phyloP scores from a whole-genome alignment of 495 filamentous ascomycete species.

The Podospora fimiseda region DNA sequence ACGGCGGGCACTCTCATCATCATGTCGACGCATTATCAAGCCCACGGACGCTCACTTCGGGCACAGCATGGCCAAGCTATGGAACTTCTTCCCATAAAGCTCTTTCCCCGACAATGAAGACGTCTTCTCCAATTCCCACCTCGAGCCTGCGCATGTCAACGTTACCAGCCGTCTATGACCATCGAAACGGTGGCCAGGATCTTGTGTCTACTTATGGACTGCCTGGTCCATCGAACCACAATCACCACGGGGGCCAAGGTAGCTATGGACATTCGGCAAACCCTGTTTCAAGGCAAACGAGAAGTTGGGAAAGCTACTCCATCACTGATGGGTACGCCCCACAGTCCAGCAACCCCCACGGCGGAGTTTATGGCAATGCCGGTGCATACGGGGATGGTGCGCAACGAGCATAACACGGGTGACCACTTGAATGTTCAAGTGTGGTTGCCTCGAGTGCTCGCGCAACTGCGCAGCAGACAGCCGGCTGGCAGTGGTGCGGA shows the following conservation, averaged over 20 bases:
- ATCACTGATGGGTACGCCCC: slow-evolving; percentile 31
- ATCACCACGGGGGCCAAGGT: slow-evolving; percentile 27
- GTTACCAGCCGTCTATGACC: slow-evolving; percentile 27
- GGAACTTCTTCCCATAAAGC: slow-evolving; percentile 16
- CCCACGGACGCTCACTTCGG: slow-evolving; percentile 32
- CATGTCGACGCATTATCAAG: slow-evolving; percentile 37
- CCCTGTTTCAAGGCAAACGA: slow-evolving; percentile 16
- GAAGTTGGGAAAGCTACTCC: slow-evolving; percentile 34
- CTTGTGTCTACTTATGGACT: slow-evolving; percentile 25
- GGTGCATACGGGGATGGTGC: slow-evolving; percentile 36
- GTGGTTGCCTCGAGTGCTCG: not conserved
- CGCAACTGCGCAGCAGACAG: not conserved
- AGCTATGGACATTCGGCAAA: slow-evolving; percentile 21
- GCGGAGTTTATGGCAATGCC: slow-evolving; percentile 33
- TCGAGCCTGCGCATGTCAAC: slow-evolving; percentile 23
- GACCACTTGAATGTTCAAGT: not conserved
- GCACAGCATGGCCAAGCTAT: slow-evolving; percentile 33
- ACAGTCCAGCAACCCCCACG: slow-evolving; percentile 25
- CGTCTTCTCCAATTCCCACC: slow-evolving; percentile 19
- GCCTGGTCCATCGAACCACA: slow-evolving; percentile 27
- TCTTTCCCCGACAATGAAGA: slow-evolving; percentile 37
- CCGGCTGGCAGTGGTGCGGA: not conserved
- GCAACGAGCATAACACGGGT: slow-evolving; percentile 30
- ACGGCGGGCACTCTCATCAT: slow-evolving; percentile 30
- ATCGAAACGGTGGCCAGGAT: slow-evolving; percentile 19